Evolutionary conservation across 2,329 filamentous ascomycete species (phyloP).

Genomic region (Cordyceps cicadae): DNA sequence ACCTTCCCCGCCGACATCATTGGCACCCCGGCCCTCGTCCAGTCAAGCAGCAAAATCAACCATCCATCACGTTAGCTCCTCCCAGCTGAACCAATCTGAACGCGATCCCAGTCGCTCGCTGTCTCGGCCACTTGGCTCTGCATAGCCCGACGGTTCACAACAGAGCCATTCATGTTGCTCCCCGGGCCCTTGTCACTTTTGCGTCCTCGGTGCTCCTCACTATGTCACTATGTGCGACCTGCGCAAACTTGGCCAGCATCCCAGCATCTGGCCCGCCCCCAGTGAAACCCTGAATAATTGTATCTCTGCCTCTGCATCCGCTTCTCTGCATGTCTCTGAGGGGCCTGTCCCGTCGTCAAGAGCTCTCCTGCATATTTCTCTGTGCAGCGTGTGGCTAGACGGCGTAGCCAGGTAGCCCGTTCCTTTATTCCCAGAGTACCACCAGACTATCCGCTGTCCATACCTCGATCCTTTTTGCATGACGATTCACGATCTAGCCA

Average conservation of each 20-base stretch:
- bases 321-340: not conserved
- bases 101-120: constrained; percentile 2
- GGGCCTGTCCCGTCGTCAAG: not conserved
- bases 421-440: not conserved
- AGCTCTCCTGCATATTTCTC: constrained; percentile 5
- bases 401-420: not conserved
- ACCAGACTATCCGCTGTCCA: not conserved
- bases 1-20: not conserved
- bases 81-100: constrained; percentile 4
- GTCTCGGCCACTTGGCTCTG: not conserved
- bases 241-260: not conserved
- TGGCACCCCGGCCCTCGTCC: not conserved
- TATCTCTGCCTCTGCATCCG: not conserved
- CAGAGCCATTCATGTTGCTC: constrained; percentile 8
- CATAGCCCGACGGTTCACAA: not conserved
- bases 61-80: not conserved
- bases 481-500: not conserved
- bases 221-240: constrained; percentile 3
- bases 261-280: not conserved
- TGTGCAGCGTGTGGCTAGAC: not conserved
- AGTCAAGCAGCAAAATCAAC: not conserved
- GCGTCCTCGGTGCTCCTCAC: not conserved
- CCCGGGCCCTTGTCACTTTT: constrained; percentile 2
- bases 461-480: not conserved
- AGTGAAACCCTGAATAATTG: not conserved